A percentile compares a stretch with the other conserved stretches of the same genome.
These are phyloP conservation scores for Friedmanniomyces simplex DNA, from an alignment of 495 filamentous ascomycete species.

Conservation along the genomic window DNA sequence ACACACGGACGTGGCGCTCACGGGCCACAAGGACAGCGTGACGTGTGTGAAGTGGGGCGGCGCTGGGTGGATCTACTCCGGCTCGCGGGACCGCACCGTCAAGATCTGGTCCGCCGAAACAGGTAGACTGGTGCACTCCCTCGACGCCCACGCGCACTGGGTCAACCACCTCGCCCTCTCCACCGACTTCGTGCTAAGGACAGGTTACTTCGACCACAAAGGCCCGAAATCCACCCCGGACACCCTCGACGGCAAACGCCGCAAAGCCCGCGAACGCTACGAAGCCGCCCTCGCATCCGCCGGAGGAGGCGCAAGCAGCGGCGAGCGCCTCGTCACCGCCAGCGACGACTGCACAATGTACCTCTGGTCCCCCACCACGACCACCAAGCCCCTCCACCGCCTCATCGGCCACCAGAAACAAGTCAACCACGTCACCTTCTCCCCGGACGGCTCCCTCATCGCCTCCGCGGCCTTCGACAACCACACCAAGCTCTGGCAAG, in stretches of 20 bases:
- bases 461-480: constrained; percentile 89
- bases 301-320: constrained; percentile 58
- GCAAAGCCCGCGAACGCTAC: constrained; percentile 73
- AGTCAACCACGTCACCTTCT: constrained; percentile 92
- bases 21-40: constrained; percentile 79
- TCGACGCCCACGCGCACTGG: constrained; percentile 82
- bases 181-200: constrained; percentile 83
- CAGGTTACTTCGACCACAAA: constrained; percentile 78
- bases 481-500: constrained; percentile 78
- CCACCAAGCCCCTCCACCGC: constrained; percentile 75
- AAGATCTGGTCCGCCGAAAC: constrained; percentile 79
- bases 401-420: constrained; percentile 90
- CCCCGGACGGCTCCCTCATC: constrained; percentile 74
- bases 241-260: constrained; percentile 57
- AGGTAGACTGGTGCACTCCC: constrained; percentile 66
- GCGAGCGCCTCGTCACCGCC: constrained; percentile 71
- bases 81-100: constrained; percentile 87
- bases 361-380: constrained; percentile 77
- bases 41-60: constrained; percentile 95
- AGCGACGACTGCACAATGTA: constrained; percentile 96
- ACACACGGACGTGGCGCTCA: constrained; percentile 67
- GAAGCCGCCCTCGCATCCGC: constrained; percentile 73
- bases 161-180: constrained; percentile 94
- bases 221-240: constrained; percentile 48
- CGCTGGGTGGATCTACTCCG: constrained; percentile 71